Base-by-base conservation (phyloP, 164 flowering plant species). In the Tetrastigma voinierianum region DNA sequence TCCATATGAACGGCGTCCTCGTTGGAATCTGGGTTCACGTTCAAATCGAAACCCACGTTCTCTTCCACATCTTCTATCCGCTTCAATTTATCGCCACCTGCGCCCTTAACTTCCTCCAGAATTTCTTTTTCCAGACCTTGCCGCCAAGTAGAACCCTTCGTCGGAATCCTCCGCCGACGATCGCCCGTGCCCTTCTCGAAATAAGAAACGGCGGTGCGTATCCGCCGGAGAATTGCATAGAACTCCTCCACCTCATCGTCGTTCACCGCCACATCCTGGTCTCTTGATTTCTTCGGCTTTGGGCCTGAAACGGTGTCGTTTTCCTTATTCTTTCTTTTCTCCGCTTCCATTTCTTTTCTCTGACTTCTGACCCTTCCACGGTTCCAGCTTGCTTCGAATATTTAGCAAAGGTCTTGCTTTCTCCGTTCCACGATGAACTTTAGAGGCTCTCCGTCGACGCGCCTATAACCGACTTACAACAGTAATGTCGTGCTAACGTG, bases 161-260 rank as follows among this genome's bases (percentile, higher is more conserved):
- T 56, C 49, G 57, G 55, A 18, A 67, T 3, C 13, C 57, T 16
- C 9, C 25, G 21, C 9, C 25, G 21, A 16, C 19, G 51, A 4
- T 56, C 70, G 19, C 58, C 71, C 19, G 67, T 51, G 18, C 76
- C 72, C 10, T 72, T 58, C 61, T 71, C 56, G 44, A 77, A 74
- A 43, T 82, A 76, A 57, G 47, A 72, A 9, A 78, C 76, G 3
- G 82, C 86, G 43, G 74, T 81, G 46, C 68, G 83, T 20, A 79
- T 68, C 20, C 84, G 67, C 52, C 75, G 66, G 12, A 85, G 66
- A 23, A 81, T 85, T 15, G 83, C 77, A 59, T 76, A 82, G 80
- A 84, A 84, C 66, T 82, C 88, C 57, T 84, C 86, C 51, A 84
- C 86, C 62, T 84, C 84, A 2, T 68, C 79, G 13, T 76, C 76